phyloP scores from a whole-genome alignment of 208 protist species.

The Leishmania gerbilli region DNA sequence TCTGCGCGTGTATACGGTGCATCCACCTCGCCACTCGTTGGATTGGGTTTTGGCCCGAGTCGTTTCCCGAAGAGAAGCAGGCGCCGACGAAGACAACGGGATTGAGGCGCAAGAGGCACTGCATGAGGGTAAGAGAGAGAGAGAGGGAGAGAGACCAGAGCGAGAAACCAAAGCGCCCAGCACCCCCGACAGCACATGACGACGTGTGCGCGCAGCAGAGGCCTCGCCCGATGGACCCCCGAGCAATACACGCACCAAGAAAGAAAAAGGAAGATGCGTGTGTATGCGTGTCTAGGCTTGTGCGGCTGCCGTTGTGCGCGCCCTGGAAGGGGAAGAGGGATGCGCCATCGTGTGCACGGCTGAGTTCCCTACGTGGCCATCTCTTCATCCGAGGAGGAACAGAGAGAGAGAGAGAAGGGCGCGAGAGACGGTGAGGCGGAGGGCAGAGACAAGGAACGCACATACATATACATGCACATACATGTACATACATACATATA shows the following conservation, averaged over 20 bases:
- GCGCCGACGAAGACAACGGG: too few species aligned
- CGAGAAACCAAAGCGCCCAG: too few species aligned
- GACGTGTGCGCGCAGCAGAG: too few species aligned
- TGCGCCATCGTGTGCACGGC: neutral
- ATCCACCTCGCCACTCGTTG: neutral
- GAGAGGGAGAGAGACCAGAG: neutral
- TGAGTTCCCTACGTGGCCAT: neutral
- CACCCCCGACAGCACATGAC: too few species aligned
- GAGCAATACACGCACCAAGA: too few species aligned
- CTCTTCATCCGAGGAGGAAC: neutral
- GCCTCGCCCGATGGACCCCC: too few species aligned
- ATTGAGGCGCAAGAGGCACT: too few species aligned
- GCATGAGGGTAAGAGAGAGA: too few species aligned
- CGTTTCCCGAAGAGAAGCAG: neutral
- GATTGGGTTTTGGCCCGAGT: neutral
- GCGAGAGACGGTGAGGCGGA: neutral
- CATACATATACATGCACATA: neutral
- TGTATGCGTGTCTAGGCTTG: too few species aligned
- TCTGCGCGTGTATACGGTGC: neutral
- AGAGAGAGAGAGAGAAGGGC: neutral
- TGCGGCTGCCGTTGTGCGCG: too few species aligned
- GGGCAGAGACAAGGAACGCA: neutral
- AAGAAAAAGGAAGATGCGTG: too few species aligned
- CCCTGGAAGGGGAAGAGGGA: neutral
- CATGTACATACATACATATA: too few species aligned